Base-by-base conservation (phyloP, 495 filamentous ascomycete genomes). In the Penicillium arizonense region DNA sequence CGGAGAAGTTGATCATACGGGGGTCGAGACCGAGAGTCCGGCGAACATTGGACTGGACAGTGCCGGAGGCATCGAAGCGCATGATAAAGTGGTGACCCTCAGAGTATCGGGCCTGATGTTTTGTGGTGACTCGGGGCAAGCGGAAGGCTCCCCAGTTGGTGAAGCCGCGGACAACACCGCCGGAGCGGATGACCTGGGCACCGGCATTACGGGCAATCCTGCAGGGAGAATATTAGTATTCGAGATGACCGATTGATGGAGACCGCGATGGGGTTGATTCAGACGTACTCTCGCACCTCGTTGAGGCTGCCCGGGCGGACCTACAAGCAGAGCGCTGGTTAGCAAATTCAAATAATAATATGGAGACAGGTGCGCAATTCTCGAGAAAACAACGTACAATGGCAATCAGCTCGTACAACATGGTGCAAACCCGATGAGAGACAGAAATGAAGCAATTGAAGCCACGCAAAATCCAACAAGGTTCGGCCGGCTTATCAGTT, bases 341-440 rank as follows among this genome's bases (percentile, higher is more conserved):
- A 62, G 46, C 30, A 21, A 50, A 38, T 43, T 24, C n/a, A 13
- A 5, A 16, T 12, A 43, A 26, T 4, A 26, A 6, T 32, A 57
- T 40, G 2, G 5, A n/a, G 3, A 33, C 20, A 30, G 45, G 47
- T 38, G 11, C 21, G 32, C 13, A 11, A 42, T n/a, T 33, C 18
- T 12, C 28, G 40, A 39, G 35, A 18, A 14, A 30, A 50, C 36
- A 13, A 79, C 87, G 65, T 79, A 97, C 94, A 70, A 97, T 85
- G 56, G 90, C 94, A 69, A 98, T 96, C 56, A 96, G 77, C 72
- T 98, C 94, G 78, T 98, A 98, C 76, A 98, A 79, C 94, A 98
- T 98, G 24, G 59, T 48, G 47, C 32, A 54, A 47, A 43, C 41
- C 51, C 56, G 50, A 61, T 52, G 32, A 7, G 11, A 38, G 23